Evolutionary conservation across 768 basidiomycete genomes (phyloP), one percentile per base, ranked within the genome.

Genomic region (Paxillus ammoniavirescens): DNA sequence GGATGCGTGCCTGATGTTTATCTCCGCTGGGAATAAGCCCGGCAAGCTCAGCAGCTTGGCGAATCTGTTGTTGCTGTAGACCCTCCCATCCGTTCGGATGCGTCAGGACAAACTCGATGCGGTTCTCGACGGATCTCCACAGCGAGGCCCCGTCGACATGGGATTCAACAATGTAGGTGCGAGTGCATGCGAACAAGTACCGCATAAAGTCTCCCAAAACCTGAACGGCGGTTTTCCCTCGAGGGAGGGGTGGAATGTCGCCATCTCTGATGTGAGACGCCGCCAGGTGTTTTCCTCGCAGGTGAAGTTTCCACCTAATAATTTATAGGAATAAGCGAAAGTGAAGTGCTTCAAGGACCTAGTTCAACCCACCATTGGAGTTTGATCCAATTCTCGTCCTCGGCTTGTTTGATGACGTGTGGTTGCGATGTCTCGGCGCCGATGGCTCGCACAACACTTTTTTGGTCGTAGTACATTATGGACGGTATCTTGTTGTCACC

Each of bases 401-500:
- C 73, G 1, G 76, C 78, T 43, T 64, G 55, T 4, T 73, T 72
- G 17, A 72, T 60, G 23, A 73, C 60, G 10, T 67, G 65, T 30
- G 72, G 68, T 14, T 70, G 64, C 12, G 59, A 18, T 0, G 78
- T 72, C 52, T 79, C 78, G 1, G 77, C 77, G 0, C 80, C 80
- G 5, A 73, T 64, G 0, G 79, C 80, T 36, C 61, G 69, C 3
- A 75, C 65, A 0, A 37, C 35, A 2, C 77, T 79, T n/a, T 67
- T 54, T 8, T 56, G 49, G 52, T 79, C 78, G 54, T 82, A 82
- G 53, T 76, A 77, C 13, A 82, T 52, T 31, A 79, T 65, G 0
- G 78, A 76, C 0, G 77, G 80, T 40, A 82, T 77, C 53, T 80
- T 82, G 21, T 70, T 74, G 49, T 79, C 74, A 5, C 76, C 74